These are phyloP conservation scores for Setaria italica DNA, from an alignment of 202 grass and related monocot genomes.

Conservation along the genomic window DNA sequence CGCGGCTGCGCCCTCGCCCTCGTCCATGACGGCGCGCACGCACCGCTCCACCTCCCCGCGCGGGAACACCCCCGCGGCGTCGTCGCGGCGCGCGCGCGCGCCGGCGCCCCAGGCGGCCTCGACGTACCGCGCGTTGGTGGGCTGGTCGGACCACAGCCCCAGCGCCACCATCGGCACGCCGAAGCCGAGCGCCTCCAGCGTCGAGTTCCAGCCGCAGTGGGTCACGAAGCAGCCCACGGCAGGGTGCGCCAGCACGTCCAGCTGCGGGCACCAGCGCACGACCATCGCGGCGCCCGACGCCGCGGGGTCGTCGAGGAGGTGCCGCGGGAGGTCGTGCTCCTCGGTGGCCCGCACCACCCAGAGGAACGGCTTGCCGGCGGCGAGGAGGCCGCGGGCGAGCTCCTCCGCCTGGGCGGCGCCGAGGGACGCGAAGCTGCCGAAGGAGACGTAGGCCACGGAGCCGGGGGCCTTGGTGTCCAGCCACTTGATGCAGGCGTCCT, in stretches of 20 bases:
- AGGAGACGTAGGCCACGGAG: conserved; percentile 72
- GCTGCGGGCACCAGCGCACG: conserved; percentile 80
- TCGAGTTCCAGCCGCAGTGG: conserved; percentile 86
- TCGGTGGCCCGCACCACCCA: conserved; percentile 73
- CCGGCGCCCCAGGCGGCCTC: conserved; percentile 61
- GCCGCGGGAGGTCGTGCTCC: conserved; percentile 43
- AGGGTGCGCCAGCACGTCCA: conserved; percentile 63
- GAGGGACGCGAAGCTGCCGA: conserved; percentile 72
- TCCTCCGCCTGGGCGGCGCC: conserved; percentile 60
- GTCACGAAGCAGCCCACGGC: conserved; percentile 84
- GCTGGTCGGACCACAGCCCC: conserved; percentile 76
- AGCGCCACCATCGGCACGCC: conserved; percentile 68
- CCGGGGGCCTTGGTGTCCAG: conserved; percentile 47
- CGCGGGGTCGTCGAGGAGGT: conserved; percentile 26
- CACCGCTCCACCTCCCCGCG: conserved; percentile 55
- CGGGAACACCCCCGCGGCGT: not conserved
- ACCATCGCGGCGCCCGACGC: conserved; percentile 45
- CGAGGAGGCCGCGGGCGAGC: conserved; percentile 58
- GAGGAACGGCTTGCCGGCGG: conserved; percentile 60
- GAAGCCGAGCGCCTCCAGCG: conserved; percentile 59
- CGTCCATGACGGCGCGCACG: conserved; percentile 54
- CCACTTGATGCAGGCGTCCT: conserved; percentile 74
- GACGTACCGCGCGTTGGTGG: conserved; percentile 62
- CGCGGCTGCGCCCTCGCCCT: not conserved
- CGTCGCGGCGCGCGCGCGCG: conserved; percentile 37